Base-by-base conservation (phyloP, 2,329 filamentous ascomycete genomes). In the Chaetothyriales sp. region DNA sequence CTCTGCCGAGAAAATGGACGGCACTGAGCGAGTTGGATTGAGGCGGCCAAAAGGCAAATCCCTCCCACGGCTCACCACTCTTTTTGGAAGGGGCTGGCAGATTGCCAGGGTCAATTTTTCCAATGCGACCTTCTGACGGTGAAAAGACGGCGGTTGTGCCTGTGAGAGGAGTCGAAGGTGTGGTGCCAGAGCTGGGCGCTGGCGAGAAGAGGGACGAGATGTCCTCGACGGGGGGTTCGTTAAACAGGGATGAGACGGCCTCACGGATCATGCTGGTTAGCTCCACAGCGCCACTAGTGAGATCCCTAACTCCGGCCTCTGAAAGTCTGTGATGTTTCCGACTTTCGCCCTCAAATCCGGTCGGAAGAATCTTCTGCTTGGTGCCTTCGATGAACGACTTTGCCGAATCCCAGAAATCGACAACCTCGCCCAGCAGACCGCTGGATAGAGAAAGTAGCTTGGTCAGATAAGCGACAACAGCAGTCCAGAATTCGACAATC, bases 1-100 rank as follows among this genome's bases (percentile, higher is more conserved):
- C 83, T 65, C 85, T 88, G 48, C 85, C 82, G 4, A 98, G 76
- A 63, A 94, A 95, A 65, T 94, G 81, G 1, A 90, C 86, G n/a
- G 86, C 90, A 53, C 89, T 94, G 20, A 97, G 72, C 0, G 89
- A 89, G 64, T 95, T 97, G 1, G 89, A 86, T 70, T 86, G 84
- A 0, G 90, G 92, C 3, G 90, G 89, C 89, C 90, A 97, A 67
- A 97, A 98, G 0, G 89, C 90, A 66, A 92, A 81, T 70, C 90
- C 85, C 64, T 97, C 92, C 88, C 89, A 97, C 0, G 83, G 72
- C 61, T 95, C 88, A 5, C 89, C 90, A 45, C 78, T 79, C 60
- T 77, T 86, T 0, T 88, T 86, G 0, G 85, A 87, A 1, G 83
- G 82, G 9, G 82, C 81, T 1, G 88, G 89, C 2, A 86, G 72